Percentiles rank a stretch among this genome's conserved stretches.
Conservation (phyloP, 2,329 filamentous ascomycete species). For the Neofusicoccum umdonicola region DNA sequence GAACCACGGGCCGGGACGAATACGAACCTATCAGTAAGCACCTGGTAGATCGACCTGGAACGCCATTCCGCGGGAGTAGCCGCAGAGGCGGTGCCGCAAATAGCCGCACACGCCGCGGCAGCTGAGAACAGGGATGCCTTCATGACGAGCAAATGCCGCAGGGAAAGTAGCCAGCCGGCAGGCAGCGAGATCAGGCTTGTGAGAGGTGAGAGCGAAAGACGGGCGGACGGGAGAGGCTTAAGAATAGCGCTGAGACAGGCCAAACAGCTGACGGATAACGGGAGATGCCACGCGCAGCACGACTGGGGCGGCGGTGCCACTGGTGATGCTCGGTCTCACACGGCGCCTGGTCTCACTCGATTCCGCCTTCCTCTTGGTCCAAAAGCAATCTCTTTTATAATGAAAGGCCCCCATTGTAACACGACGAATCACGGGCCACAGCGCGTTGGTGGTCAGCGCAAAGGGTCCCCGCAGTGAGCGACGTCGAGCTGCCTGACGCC, state of each 20-base stretch:
- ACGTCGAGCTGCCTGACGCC: neutral
- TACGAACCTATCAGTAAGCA: conserved; percentile 39
- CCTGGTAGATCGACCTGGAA: conserved; percentile 41
- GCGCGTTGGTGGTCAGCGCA: neutral
- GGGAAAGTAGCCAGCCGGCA: neutral
- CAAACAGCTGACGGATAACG: neutral
- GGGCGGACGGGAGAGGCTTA: neutral
- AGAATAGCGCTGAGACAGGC: neutral
- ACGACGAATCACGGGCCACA: neutral
- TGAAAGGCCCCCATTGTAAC: neutral
- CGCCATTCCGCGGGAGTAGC: conserved; percentile 39
- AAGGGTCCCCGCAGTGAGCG: neutral
- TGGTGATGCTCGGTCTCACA: neutral
- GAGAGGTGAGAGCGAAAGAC: neutral
- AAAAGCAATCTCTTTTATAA: conserved; percentile 4
- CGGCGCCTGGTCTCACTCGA: neutral
- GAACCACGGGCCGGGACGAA: neutral
- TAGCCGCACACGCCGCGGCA: neutral
- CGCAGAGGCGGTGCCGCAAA: conserved; percentile 18
- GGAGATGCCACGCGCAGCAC: neutral
- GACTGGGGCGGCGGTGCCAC: neutral
- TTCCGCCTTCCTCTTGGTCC: neutral
- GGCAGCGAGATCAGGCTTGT: neutral
- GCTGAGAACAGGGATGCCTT: conserved; percentile 7
- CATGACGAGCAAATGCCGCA: neutral